Conservation (phyloP, 108 stramenopile genomes). For the Licmophora abbreviata region DNA sequence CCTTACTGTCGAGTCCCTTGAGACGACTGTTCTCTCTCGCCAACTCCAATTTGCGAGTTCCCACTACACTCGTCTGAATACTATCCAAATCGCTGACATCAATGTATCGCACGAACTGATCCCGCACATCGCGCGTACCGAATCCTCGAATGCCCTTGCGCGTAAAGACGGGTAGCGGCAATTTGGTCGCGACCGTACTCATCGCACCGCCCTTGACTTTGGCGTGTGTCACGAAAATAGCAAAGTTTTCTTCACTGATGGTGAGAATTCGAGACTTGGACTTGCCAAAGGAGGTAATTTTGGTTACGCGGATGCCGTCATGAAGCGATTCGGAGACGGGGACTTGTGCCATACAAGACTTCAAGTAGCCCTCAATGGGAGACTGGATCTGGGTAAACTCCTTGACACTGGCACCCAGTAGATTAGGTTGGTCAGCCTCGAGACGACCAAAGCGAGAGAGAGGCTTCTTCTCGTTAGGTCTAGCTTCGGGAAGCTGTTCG, state of each 20-base stretch:
- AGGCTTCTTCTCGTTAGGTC: no score
- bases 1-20: conserved; percentile 1
- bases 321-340: conserved; percentile 17
- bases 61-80: conserved; percentile 45
- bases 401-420: no score
- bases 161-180: conserved; percentile 8
- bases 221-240: conserved; percentile 51
- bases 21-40: conserved; percentile 13
- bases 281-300: conserved; percentile 31
- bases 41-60: conserved; percentile 48
- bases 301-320: conserved; percentile 29
- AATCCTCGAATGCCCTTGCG: conserved; percentile 12
- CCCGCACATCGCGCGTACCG: conserved; percentile 6
- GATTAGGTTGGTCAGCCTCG: no score
- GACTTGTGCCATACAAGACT: conserved; percentile 24
- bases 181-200: conserved; percentile 6
- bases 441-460: no score
- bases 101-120: conserved; percentile 39
- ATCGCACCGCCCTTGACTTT: conserved; percentile 18
- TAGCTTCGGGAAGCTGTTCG: no score
- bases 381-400: no score
- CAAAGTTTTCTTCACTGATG: conserved; percentile 45
- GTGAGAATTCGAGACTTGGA: conserved; percentile 46
- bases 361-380: no score
- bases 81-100: conserved; percentile 61